These are phyloP conservation scores for Gracilaria gracilis DNA, from an alignment of 23 red algal species.

Conservation along the genomic window DNA sequence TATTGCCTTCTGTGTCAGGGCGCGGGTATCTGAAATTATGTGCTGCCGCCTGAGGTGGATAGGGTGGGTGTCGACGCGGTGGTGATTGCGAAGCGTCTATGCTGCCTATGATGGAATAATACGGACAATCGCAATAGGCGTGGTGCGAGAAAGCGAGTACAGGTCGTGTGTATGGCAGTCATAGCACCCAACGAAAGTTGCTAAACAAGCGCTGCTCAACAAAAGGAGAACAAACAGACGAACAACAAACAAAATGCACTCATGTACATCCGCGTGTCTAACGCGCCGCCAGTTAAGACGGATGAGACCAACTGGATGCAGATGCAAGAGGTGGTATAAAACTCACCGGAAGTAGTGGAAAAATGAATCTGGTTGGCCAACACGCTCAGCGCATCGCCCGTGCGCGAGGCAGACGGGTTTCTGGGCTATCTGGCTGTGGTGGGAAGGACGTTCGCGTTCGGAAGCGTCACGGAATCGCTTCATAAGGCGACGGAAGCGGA, in stretches of 20 bases:
- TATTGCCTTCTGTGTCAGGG: too few relatives aligned
- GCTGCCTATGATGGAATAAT: too few relatives aligned
- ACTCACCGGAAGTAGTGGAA: constrained; percentile 77
- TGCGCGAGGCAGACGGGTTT: constrained; percentile 27
- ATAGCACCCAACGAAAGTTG: constrained; percentile 29
- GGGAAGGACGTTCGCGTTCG: constrained; percentile 50
- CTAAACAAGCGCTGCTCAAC: too few relatives aligned
- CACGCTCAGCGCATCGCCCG: not conserved
- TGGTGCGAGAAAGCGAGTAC: not conserved
- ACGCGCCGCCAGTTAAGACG: not conserved
- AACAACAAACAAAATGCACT: constrained; percentile 37
- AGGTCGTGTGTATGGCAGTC: constrained; percentile 32
- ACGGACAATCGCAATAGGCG: not conserved
- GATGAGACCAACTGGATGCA: constrained; percentile 38
- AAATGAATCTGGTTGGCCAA: constrained; percentile 34
- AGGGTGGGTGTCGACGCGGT: too few relatives aligned
- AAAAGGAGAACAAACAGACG: too few relatives aligned
- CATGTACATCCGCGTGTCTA: constrained; percentile 43
- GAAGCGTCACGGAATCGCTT: constrained; percentile 48
- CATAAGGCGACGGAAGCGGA: too few relatives aligned
- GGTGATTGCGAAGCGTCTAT: too few relatives aligned
- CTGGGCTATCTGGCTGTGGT: constrained; percentile 80
- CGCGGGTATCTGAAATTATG: too few relatives aligned
- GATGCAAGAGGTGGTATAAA: constrained; percentile 81
- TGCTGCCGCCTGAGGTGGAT: too few relatives aligned